Conservation (phyloP, 768 basidiomycete genomes). For the Suillus placidus region DNA sequence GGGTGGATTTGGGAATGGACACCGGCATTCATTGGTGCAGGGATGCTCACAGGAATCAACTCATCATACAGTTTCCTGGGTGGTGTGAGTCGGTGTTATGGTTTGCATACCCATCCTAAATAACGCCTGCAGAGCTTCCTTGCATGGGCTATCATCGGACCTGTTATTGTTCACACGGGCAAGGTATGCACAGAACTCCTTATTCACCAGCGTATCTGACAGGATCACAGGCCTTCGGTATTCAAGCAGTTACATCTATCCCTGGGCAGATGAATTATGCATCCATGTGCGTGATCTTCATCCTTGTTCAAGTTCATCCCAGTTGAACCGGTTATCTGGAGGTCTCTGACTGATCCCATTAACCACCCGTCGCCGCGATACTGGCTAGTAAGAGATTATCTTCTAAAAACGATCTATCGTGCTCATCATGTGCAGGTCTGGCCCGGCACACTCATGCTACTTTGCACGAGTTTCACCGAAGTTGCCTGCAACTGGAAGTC, state of each 20-base stretch:
- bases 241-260: conserved; percentile 12
- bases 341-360: conserved; percentile 48
- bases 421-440: conserved; percentile 23
- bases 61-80: conserved; percentile 55
- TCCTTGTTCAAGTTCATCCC: not conserved
- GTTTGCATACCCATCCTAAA: conserved; percentile 5
- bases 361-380: conserved; percentile 55
- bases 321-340: conserved; percentile 5
- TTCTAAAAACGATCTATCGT: not conserved
- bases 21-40: conserved; percentile 61
- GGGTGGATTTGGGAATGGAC: conserved; percentile 37
- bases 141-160: conserved; percentile 66
- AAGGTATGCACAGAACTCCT: conserved; percentile 7
- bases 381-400: conserved; percentile 44
- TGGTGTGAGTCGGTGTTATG: conserved; percentile 37
- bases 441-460: conserved; percentile 47
- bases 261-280: conserved; percentile 30
- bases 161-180: conserved; percentile 54
- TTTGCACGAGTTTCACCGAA: conserved; percentile 46
- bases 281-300: conserved; percentile 17
- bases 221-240: conserved; percentile 21
- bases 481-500: conserved; percentile 30
- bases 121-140: conserved; percentile 46
- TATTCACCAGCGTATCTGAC: not conserved
- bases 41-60: conserved; percentile 60